Evolutionary conservation across 1,284 basidiomycete genomes (phyloP).

Genomic region (Trichosporon sp.): DNA sequence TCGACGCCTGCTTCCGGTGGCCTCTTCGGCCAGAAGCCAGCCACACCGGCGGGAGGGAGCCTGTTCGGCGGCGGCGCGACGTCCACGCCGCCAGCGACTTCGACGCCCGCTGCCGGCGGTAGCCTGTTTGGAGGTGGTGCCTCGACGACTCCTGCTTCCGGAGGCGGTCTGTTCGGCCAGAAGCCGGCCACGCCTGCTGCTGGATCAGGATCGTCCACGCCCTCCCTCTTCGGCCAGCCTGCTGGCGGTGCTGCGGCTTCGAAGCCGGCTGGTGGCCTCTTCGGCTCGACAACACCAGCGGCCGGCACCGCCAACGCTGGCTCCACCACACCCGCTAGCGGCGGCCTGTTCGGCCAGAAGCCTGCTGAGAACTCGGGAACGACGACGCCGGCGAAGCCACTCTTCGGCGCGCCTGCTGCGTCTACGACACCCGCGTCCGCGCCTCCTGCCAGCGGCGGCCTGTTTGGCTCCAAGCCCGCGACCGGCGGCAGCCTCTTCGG

Average conservation of each 20-base stretch:
- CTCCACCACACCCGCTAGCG: conserved; percentile 6
- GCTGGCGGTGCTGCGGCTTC: conserved; percentile 5
- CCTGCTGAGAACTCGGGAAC: conserved; percentile 19
- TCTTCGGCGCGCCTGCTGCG: conserved; percentile 34
- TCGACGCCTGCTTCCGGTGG: conserved; percentile 31
- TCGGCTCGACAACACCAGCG: conserved; percentile 12
- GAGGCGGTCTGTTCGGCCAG: conserved; percentile 12
- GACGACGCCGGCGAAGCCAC: conserved; percentile 36
- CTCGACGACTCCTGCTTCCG: conserved; percentile 5
- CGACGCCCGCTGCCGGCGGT: conserved; percentile 21
- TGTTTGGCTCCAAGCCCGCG: conserved; percentile 31
- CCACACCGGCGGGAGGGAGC: conserved; percentile 20
- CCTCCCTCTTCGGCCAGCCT: conserved; percentile 20
- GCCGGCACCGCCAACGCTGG: conserved; percentile 10
- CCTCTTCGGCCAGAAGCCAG: conserved; percentile 14
- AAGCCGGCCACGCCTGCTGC: conserved; percentile 12
- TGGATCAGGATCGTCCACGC: background rate
- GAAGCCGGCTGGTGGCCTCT: conserved; percentile 15
- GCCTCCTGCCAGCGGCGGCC: conserved; percentile 17
- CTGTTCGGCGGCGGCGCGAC: conserved; percentile 27
- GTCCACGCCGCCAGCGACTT: conserved; percentile 13
- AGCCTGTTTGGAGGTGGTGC: conserved; percentile 27
- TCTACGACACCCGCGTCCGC: conserved; percentile 36
- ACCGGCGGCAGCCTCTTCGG: conserved; percentile 32
- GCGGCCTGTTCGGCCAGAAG: conserved; percentile 17